Evolutionary conservation across 371 early-diverging fungal genomes (phyloP).

Genomic region (Funneliformis caledonium): DNA sequence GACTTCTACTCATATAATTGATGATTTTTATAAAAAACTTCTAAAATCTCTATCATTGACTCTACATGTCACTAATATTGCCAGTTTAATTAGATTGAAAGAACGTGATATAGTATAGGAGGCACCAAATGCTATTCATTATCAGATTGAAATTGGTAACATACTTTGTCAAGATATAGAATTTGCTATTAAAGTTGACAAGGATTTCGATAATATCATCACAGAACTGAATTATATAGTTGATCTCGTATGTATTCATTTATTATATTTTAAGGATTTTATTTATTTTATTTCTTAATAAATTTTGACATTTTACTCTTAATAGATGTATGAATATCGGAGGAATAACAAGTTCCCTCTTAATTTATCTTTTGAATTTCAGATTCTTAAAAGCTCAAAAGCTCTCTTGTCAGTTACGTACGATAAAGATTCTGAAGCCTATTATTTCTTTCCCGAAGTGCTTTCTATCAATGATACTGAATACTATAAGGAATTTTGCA

Average conservation of each 20-base stretch:
- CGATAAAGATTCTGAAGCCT: slow-evolving; percentile 48
- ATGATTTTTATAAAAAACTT: slow-evolving; percentile 39
- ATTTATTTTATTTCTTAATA: background rate
- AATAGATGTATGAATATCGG: slow-evolving; percentile 43
- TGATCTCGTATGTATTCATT: slow-evolving; percentile 34
- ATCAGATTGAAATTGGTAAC: slow-evolving; percentile 44
- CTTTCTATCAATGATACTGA: slow-evolving; percentile 41
- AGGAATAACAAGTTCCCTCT: slow-evolving; percentile 41
- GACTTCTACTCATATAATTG: slow-evolving; percentile 5
- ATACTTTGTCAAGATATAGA: slow-evolving; percentile 42
- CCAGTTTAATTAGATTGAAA: background rate
- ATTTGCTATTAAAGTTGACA: slow-evolving; percentile 45
- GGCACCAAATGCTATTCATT: slow-evolving; percentile 51
- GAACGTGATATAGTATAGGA: slow-evolving; percentile 29
- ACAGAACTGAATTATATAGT: slow-evolving; percentile 42
- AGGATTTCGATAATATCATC: slow-evolving; percentile 44
- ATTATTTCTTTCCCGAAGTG: slow-evolving; percentile 44
- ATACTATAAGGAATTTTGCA: slow-evolving; percentile 44
- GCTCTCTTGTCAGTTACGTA: slow-evolving; percentile 44
- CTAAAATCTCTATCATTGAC: slow-evolving; percentile 35
- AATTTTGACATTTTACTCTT: background rate
- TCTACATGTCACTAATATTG: slow-evolving; percentile 36
- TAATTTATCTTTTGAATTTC: slow-evolving; percentile 45
- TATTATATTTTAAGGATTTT: background rate
- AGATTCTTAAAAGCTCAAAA: slow-evolving; percentile 43